These are phyloP conservation scores for Lasiodiplodia hormozganensis DNA, from an alignment of 2,329 filamentous ascomycete species.

Conservation along the genomic window DNA sequence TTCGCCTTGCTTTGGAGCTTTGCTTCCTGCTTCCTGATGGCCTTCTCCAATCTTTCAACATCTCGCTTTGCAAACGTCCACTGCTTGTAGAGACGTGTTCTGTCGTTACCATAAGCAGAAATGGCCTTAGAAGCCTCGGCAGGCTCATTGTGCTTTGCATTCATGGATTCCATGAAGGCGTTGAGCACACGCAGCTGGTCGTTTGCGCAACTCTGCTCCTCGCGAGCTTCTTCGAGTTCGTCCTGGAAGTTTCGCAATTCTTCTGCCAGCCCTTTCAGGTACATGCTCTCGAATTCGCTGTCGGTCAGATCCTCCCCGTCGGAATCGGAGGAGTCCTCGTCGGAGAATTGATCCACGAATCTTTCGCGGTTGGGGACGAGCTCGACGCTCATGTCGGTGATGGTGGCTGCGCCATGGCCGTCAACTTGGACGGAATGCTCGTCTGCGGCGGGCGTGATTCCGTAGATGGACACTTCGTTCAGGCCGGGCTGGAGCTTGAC, in stretches of 20 bases:
- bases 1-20: neutral
- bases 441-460: slow-evolving; percentile 61
- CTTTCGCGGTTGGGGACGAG: slow-evolving; percentile 62
- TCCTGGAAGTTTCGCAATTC: slow-evolving; percentile 36
- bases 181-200: slow-evolving; percentile 42
- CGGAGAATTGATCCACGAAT: slow-evolving; percentile 62
- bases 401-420: slow-evolving; percentile 63
- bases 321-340: slow-evolving; percentile 40
- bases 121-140: slow-evolving; percentile 45
- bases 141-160: slow-evolving; percentile 40
- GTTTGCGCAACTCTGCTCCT: slow-evolving; percentile 36
- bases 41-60: slow-evolving; percentile 37
- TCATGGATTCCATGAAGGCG: slow-evolving; percentile 42
- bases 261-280: slow-evolving; percentile 46
- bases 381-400: slow-evolving; percentile 69
- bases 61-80: slow-evolving; percentile 37
- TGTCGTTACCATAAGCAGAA: slow-evolving; percentile 42
- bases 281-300: slow-evolving; percentile 55
- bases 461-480: slow-evolving; percentile 64
- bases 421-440: slow-evolving; percentile 67
- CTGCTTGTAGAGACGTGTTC: slow-evolving; percentile 37
- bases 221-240: slow-evolving; percentile 33
- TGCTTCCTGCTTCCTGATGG: slow-evolving; percentile 32
- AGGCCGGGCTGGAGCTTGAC: slow-evolving; percentile 61
- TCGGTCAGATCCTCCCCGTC: slow-evolving; percentile 46